Evolutionary conservation across 139 green algal species (phyloP).

Genomic region (Chlamydomonas incerta): DNA sequence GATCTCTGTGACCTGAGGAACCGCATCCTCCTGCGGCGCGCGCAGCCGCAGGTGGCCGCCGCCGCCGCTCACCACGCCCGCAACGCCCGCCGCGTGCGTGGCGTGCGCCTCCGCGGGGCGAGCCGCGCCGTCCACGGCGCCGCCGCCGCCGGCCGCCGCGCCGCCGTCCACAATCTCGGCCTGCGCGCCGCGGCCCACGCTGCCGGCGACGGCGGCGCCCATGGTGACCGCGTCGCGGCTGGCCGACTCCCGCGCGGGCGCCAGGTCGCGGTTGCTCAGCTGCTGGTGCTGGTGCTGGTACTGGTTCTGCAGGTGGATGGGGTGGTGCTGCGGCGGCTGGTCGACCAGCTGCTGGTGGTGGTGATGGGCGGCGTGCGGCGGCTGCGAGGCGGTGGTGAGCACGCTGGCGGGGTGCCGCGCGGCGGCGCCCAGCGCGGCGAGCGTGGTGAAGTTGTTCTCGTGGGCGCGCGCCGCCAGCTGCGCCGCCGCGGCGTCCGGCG

Average conservation of each 20-base stretch:
- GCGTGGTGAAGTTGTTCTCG: constrained; percentile 18
- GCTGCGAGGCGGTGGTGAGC: constrained; percentile 34
- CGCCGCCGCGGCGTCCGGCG: too few species aligned
- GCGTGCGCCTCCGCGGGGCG: neutral
- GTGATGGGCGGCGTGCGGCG: neutral
- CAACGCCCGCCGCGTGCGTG: neutral
- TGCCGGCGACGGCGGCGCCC: too few species aligned
- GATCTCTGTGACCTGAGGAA: constrained; percentile 56
- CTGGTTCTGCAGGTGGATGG: neutral
- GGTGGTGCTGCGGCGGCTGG: neutral
- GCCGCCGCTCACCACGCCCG: neutral
- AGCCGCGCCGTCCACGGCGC: neutral
- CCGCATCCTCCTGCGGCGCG: constrained; percentile 7
- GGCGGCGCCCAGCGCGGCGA: neutral
- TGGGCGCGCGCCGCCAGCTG: neutral
- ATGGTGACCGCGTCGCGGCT: neutral
- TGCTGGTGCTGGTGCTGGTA: neutral
- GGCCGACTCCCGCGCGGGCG: neutral
- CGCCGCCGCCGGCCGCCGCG: neutral
- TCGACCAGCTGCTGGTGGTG: neutral
- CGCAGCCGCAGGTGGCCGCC: neutral
- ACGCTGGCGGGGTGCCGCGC: constrained; percentile 20
- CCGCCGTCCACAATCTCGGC: neutral
- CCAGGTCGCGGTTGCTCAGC: neutral
- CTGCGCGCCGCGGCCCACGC: neutral